Base-by-base conservation (phyloP, 2,329 filamentous ascomycete genomes). In the Cephalotrichum gorgonifer region DNA sequence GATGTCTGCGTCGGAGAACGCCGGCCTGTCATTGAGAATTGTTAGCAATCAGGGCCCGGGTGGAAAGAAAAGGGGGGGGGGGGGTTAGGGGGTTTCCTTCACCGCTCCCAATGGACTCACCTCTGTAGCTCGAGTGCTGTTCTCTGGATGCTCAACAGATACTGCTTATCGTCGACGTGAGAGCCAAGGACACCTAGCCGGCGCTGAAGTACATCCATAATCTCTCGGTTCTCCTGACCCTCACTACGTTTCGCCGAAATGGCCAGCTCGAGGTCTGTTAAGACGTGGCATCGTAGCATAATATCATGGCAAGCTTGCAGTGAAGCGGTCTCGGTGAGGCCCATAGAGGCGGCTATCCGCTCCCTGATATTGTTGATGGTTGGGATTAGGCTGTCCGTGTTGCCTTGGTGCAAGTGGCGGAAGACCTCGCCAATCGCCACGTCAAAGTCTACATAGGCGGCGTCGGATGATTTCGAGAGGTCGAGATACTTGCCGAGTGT, bases 101-200 rank as follows among this genome's bases (percentile, higher is more conserved):
- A 20, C 15, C 42, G 6, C 25, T 27, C 25, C 25, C 14, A 15
- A 31, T 22, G 4, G 25, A 50, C 75, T 58, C 70, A 86, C 82
- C 73, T 71, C 54, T 81, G 80, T 50, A 94, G 64, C 55, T 90
- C 81, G 88, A 98, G 95, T 1, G 85, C 80, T 23, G 93, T 91
- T 56, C 93, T 78, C 50, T 90, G 81, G 38, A 97, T 75, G 1
- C 89, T 86, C 26, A 99, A 73, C 9, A 98, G 68, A 61, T 95
- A 97, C 61, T 96, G 91, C 63, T 98, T 98, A 62, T 98, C 90
- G 47, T 83, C 80, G 33, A 90, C 83, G 58, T 93, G 95, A 1
- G 89, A 87, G 1, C 94, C 93, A 2, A 98, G 72, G 1, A 94
- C 76, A 55, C 90, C 86, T n/a, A 98, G 70, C n/a, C 93, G 82